Conservation (phyloP, 495 filamentous ascomycete genomes). For the Neurospora sp. region DNA sequence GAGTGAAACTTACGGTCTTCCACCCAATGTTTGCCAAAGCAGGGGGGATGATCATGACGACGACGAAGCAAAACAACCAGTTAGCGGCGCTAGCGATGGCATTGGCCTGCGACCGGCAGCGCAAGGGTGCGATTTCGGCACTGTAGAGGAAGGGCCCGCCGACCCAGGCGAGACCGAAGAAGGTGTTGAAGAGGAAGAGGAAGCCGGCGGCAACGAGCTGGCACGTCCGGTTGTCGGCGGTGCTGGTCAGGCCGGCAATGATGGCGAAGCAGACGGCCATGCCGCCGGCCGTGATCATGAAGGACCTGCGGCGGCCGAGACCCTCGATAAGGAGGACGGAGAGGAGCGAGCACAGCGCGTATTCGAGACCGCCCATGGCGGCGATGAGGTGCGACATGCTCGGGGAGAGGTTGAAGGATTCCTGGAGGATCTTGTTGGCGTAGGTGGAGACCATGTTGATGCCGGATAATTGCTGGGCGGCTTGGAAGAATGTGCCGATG, state of each 20-base stretch:
- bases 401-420: slow-evolving; percentile 12
- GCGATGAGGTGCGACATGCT: slow-evolving; percentile 14
- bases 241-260: background rate
- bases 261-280: background rate
- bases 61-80: background rate
- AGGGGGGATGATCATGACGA: background rate
- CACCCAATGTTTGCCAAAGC: background rate
- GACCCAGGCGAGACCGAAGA: background rate
- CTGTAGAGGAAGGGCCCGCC: background rate
- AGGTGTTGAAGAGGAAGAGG: background rate
- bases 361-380: slow-evolving; percentile 12
- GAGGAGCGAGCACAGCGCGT: slow-evolving; percentile 18
- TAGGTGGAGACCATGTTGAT: slow-evolving; percentile 19
- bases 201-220: background rate
- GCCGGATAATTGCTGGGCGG: slow-evolving; percentile 16
- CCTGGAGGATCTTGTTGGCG: slow-evolving; percentile 17
- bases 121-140: background rate
- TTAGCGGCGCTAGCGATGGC: background rate
- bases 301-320: slow-evolving; percentile 17
- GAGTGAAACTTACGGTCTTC: background rate
- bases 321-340: slow-evolving; percentile 18
- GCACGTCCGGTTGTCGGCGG: background rate
- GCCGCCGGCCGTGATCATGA: background rate
- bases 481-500: slow-evolving; percentile 18
- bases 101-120: background rate